Base-by-base conservation (phyloP, 1,284 basidiomycete species). In the Ganoderma leucocontextum region DNA sequence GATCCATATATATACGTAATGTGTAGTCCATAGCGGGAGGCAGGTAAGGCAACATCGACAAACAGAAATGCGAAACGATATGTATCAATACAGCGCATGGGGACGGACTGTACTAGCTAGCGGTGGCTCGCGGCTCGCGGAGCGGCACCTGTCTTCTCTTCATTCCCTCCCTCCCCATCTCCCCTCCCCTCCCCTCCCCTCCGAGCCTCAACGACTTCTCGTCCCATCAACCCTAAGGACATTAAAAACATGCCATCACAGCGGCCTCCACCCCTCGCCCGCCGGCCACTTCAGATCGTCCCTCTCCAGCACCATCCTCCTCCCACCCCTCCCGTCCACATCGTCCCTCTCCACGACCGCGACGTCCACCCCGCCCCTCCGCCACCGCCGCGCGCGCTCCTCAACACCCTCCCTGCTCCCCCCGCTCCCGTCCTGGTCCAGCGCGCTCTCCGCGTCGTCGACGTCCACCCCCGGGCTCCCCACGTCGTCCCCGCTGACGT, bases 201-300 rank as follows among this genome's bases (percentile, higher is more conserved):
- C 6, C 39, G 7, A 42, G 15, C 41, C 41, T 7, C 15, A 5
- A 42, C 6, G 15, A 42, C 41, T 15, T 42, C 41, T 12, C 47
- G n/a, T 25, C 47, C 47, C n/a, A 7, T 47, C 22, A 12, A 22
- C 22, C 47, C 22, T 2, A n/a, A 10, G 44, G 9, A 47, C 19
- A 22, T 1, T 9, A 22, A 22, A 8, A n/a, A 15, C 41, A 42
- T n/a, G 8, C n/a, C 44, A 33, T 72, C 72, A 78, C 52, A 89
- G 76, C 41, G 82, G 84, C 70, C 77, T 82, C 89, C 88, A 91
- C 2, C 89, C 89, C 49, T 89, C 84, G 0, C 85, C 84, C 67
- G 82, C 84, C 3, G 88, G 89, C 85, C 86, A 88, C 77, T 91
- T 91, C 71, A 89, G 74, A 69, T 85, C 82, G 73, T 90, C 89